Conservation (phyloP, 2,329 filamentous ascomycete genomes). For the Dothidotthia symphoricarpi region DNA sequence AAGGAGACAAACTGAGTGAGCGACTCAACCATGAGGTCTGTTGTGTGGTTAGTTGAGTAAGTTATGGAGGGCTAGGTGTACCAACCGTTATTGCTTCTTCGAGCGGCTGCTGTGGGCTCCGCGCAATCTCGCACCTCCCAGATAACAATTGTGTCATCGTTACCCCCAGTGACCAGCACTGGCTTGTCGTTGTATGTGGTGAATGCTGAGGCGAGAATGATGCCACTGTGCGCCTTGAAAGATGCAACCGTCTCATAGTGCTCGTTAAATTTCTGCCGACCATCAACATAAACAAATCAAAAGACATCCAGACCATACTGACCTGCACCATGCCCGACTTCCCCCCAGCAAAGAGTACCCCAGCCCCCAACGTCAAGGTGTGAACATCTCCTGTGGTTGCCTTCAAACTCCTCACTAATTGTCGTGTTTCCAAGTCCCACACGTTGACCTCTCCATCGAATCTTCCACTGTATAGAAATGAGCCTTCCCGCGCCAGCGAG, state of each 20-base stretch:
- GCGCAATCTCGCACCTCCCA: constrained; percentile 72
- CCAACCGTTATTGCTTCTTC: constrained; percentile 58
- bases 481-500: constrained; percentile 81
- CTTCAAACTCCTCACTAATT: constrained; percentile 83
- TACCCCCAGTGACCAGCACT: constrained; percentile 93
- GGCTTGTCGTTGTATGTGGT: constrained; percentile 67
- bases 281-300: constrained; percentile 15
- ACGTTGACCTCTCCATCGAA: constrained; percentile 86
- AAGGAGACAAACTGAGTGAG: constrained; percentile 85
- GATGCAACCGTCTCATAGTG: constrained; percentile 77
- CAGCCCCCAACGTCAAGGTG: constrained; percentile 80
- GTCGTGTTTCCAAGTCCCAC: constrained; percentile 94
- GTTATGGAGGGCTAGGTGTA: constrained; percentile 7
- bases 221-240: constrained; percentile 82
- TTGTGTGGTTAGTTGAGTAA: constrained; percentile 18
- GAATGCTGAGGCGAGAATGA: constrained; percentile 80
- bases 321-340: constrained; percentile 84
- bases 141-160: constrained; percentile 83
- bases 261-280: constrained; percentile 65
- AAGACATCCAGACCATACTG: background rate
- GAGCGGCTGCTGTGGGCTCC: constrained; percentile 45
- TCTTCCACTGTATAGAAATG: constrained; percentile 89
- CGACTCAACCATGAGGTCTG: constrained; percentile 61
- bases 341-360: constrained; percentile 83
- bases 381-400: constrained; percentile 79